phyloP scores from a whole-genome alignment of 2,329 filamentous ascomycete genomes.

The Aspergillus niger region DNA sequence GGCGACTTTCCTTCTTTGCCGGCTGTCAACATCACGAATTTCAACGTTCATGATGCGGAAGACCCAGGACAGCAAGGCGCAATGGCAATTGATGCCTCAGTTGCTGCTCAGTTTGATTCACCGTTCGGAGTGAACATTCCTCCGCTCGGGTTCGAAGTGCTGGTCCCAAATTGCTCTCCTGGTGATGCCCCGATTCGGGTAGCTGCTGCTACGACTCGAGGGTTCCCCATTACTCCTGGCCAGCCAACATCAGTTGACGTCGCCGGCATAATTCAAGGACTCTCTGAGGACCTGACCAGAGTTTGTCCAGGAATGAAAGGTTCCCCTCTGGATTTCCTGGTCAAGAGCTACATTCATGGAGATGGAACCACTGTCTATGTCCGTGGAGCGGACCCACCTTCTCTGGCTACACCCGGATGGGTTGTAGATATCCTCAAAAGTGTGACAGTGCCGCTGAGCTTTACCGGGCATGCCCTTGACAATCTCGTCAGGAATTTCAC shows the following conservation, averaged over 20 bases:
- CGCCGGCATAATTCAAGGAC: slow-evolving; percentile 68
- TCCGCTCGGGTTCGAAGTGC: slow-evolving; percentile 77
- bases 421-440: slow-evolving; percentile 76
- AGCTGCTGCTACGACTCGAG: slow-evolving; percentile 70
- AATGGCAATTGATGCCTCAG: slow-evolving; percentile 77
- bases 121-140: slow-evolving; percentile 77
- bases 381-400: slow-evolving; percentile 70
- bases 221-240: slow-evolving; percentile 68
- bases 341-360: slow-evolving; percentile 80
- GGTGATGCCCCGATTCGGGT: slow-evolving; percentile 74
- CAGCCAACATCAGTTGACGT: slow-evolving; percentile 69
- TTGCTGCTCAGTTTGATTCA: slow-evolving; percentile 73
- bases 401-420: slow-evolving; percentile 75
- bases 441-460: slow-evolving; percentile 79
- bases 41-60: slow-evolving; percentile 75
- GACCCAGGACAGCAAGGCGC: slow-evolving; percentile 59
- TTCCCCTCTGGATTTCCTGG: slow-evolving; percentile 80
- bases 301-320: slow-evolving; percentile 74
- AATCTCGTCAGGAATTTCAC: slow-evolving; percentile 86
- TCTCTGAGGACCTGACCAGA: slow-evolving; percentile 72
- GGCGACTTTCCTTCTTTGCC: slow-evolving; percentile 74
- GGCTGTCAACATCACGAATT: slow-evolving; percentile 75
- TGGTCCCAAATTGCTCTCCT: slow-evolving; percentile 77
- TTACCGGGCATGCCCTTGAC: slow-evolving; percentile 79
- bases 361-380: slow-evolving; percentile 78